These are phyloP conservation scores for Bruguiera hainesii DNA, from an alignment of 441 rosid species.

Conservation along the genomic window DNA sequence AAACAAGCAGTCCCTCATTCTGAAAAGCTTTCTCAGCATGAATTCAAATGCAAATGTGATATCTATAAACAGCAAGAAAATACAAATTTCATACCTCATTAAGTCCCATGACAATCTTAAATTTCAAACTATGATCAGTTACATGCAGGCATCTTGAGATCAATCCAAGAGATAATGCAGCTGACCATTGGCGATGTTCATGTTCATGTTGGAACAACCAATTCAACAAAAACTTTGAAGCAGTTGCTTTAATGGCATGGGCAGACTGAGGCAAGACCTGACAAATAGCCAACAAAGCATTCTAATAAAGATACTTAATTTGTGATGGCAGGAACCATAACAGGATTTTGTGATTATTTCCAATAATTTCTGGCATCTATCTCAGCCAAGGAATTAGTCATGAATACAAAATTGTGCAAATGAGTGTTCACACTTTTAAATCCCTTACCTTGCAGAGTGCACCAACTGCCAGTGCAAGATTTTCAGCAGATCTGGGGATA, in stretches of 20 bases:
- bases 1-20: neutral
- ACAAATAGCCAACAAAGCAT: constrained; percentile 25
- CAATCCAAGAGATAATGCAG: constrained; percentile 90
- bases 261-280: constrained; percentile 88
- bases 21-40: neutral
- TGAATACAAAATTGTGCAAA: constrained; percentile 2
- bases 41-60: neutral
- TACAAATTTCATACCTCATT: constrained; percentile 52
- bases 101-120: constrained; percentile 66
- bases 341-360: too few species aligned
- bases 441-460: constrained; percentile 69
- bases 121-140: constrained; percentile 81
- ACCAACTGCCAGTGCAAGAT: constrained; percentile 79
- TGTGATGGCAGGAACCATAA: neutral
- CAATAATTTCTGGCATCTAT: too few species aligned
- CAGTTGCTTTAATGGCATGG: constrained; percentile 67
- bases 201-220: constrained; percentile 85
- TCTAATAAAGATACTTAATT: neutral
- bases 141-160: constrained; percentile 69
- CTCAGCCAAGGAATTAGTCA: neutral
- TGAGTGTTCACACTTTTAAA: constrained; percentile 17
- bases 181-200: constrained; percentile 95
- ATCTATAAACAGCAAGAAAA: constrained; percentile 7
- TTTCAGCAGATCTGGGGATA: constrained; percentile 86
- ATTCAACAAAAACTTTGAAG: constrained; percentile 72